These are phyloP conservation scores for Myrica gale DNA, from an alignment of 306 rosid genomes.

Conservation along the genomic window DNA sequence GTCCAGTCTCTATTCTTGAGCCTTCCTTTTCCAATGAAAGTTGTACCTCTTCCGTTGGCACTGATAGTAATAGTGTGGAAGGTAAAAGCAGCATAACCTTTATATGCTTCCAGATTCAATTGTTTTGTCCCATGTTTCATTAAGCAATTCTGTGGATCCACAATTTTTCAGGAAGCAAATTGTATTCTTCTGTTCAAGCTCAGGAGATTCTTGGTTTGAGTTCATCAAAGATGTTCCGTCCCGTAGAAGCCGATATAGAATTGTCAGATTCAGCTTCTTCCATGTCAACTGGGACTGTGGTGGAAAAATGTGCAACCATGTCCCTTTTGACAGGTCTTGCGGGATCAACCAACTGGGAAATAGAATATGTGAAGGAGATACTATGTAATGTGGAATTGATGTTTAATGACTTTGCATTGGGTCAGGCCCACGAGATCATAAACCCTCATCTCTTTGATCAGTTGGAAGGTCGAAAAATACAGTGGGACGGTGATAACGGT, in stretches of 20 bases:
- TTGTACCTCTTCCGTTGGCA: conserved; percentile 57
- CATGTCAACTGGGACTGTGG: conserved; percentile 37
- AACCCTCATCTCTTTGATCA: conserved; percentile 60
- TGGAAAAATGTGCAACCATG: conserved; percentile 31
- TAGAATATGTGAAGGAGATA: conserved; percentile 66
- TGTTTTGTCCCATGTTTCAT: conserved; percentile 2
- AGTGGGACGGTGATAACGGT: conserved; percentile 24
- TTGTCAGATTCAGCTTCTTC: conserved; percentile 89
- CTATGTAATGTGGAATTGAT: conserved; percentile 57
- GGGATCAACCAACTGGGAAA: conserved; percentile 56
- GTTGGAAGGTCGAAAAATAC: conserved; percentile 59
- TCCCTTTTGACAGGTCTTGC: conserved; percentile 24
- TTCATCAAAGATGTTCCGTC: conserved; percentile 46
- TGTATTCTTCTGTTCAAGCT: conserved; percentile 58
- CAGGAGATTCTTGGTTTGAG: conserved; percentile 46
- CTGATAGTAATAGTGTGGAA: conserved; percentile 60
- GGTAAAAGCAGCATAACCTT: conserved; percentile 40
- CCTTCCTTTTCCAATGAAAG: conserved; percentile 79
- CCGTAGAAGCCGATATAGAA: conserved; percentile 56
- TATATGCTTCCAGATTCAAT: conserved; percentile 9
- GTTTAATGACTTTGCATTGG: conserved; percentile 62
- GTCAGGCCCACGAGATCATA: conserved; percentile 49
- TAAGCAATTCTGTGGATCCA: conserved; percentile 11
- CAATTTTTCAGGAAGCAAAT: conserved; percentile 63
- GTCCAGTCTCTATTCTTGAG: conserved; percentile 87